Percentiles rank a stretch among this genome's conserved stretches.
These are phyloP conservation scores for Penstemon barbatus DNA, from an alignment of 257 asterid species.

Conservation along the genomic window DNA sequence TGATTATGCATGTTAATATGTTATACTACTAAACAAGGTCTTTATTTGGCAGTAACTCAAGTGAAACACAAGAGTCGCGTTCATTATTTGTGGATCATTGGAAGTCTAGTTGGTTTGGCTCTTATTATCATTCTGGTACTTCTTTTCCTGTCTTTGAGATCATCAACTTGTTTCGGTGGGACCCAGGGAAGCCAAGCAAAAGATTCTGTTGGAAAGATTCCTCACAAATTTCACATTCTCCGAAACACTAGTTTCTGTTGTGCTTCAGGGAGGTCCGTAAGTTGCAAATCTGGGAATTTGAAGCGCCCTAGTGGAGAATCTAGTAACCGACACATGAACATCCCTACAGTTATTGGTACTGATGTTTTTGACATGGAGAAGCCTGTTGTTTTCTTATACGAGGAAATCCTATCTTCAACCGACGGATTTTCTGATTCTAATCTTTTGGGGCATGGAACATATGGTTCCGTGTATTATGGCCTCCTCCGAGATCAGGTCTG, in stretches of 20 bases:
- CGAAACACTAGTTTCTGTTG: slow-evolving; percentile 81
- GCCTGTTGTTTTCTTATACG: slow-evolving; percentile 69
- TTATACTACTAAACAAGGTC: slow-evolving; percentile 14
- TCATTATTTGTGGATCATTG: slow-evolving; percentile 88
- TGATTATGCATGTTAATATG: neutral
- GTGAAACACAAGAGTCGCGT: slow-evolving; percentile 53
- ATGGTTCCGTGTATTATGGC: slow-evolving; percentile 89
- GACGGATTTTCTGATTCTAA: slow-evolving; percentile 85
- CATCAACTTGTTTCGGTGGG: slow-evolving; percentile 51
- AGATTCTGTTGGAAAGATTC: slow-evolving; percentile 50
- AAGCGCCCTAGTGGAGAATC: slow-evolving; percentile 58
- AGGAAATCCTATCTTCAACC: slow-evolving; percentile 68
- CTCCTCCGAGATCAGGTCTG: slow-evolving; percentile 85
- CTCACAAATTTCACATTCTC: slow-evolving; percentile 79
- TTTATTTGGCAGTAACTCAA: slow-evolving; percentile 44
- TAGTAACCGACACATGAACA: slow-evolving; percentile 69
- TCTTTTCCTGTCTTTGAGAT: slow-evolving; percentile 55
- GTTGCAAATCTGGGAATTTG: slow-evolving; percentile 56
- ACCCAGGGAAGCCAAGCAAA: slow-evolving; percentile 43
- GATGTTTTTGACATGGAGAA: slow-evolving; percentile 91
- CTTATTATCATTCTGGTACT: slow-evolving; percentile 51
- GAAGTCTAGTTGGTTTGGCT: slow-evolving; percentile 69
- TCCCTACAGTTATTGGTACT: slow-evolving; percentile 83
- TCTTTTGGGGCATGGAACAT: slow-evolving; percentile 92
- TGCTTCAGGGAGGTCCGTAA: slow-evolving; percentile 66